phyloP scores from a whole-genome alignment of 108 stramenopile genomes.

The Cyclotella sp. region DNA sequence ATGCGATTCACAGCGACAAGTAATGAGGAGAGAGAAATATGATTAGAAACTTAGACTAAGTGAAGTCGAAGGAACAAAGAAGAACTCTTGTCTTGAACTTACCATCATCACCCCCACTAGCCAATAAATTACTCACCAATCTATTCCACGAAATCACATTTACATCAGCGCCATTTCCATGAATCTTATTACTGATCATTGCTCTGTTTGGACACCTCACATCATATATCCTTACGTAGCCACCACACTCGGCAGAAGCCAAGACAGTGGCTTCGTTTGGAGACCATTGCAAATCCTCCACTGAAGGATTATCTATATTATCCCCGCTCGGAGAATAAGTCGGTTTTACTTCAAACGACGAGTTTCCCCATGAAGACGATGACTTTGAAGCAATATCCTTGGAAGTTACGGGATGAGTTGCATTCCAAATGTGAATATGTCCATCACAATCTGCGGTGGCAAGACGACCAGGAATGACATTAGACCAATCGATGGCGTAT shows the following conservation, averaged over 20 bases:
- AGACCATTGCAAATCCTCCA: conserved; percentile 97
- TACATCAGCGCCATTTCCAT: conserved; percentile 82
- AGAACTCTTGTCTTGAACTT: conserved; percentile 34
- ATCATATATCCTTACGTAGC: conserved; percentile 91
- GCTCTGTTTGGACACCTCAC: conserved; percentile 75
- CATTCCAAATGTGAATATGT: conserved; percentile 85
- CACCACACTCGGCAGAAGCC: conserved; percentile 84
- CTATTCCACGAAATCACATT: conserved; percentile 97
- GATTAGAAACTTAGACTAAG: background rate
- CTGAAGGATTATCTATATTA: conserved; percentile 65
- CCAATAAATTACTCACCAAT: conserved; percentile 90
- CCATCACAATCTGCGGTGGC: conserved; percentile 93
- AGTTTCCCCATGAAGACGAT: conserved; percentile 41
- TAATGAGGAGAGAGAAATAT: background rate
- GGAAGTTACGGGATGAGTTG: conserved; percentile 36
- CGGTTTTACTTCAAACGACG: conserved; percentile 55
- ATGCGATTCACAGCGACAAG: background rate
- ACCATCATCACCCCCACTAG: conserved; percentile 96
- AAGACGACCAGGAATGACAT: conserved; percentile 68
- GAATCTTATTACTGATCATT: conserved; percentile 86
- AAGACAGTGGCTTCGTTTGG: conserved; percentile 96
- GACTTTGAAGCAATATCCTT: conserved; percentile 21
- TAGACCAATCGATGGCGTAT: conserved; percentile 95
- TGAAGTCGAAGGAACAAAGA: background rate
- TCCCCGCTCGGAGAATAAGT: conserved; percentile 57